Evolutionary conservation across 306 rosid genomes (phyloP).

Genomic region (Astragalus glycyphyllos): DNA sequence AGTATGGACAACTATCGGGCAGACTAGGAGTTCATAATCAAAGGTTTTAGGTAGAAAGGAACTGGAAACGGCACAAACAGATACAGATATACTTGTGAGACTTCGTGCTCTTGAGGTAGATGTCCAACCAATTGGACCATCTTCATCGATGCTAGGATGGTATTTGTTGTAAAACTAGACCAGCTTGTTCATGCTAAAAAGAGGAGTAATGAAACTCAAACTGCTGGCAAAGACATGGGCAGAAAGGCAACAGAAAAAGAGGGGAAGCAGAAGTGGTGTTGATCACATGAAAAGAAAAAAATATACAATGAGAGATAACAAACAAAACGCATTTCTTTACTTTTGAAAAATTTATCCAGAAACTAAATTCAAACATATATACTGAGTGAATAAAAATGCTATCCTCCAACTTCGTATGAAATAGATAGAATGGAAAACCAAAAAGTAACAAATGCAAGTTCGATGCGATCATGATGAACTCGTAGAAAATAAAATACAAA

Average conservation of each 20-base stretch:
- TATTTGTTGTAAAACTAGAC: not conserved
- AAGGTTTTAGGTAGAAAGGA: constrained; percentile 1
- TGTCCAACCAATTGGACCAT: constrained; percentile 8
- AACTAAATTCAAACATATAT: constrained; percentile 11
- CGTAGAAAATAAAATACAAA: constrained; percentile 22
- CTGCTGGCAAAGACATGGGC: constrained; percentile 11
- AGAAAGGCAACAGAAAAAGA: not conserved
- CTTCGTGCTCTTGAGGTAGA: not conserved
- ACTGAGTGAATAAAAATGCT: not conserved
- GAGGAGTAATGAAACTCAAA: too few relatives aligned
- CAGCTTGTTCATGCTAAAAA: not conserved
- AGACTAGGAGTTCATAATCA: not conserved
- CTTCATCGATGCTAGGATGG: constrained; percentile 8
- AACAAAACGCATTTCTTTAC: not conserved
- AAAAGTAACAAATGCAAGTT: constrained; percentile 22
- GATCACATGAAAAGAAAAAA: constrained; percentile 4
- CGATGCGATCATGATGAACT: not conserved
- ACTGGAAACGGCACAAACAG: not conserved
- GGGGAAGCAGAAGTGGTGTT: constrained; percentile 18
- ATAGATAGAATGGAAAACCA: constrained; percentile 12
- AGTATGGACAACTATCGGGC: not conserved
- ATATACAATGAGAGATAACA: constrained; percentile 17
- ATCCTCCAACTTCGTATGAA: not conserved
- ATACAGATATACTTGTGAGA: not conserved
- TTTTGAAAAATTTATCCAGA: constrained; percentile 1